These are phyloP conservation scores for Ustilago vetiveriae DNA, from an alignment of 1,284 basidiomycete genomes.

Conservation along the genomic window DNA sequence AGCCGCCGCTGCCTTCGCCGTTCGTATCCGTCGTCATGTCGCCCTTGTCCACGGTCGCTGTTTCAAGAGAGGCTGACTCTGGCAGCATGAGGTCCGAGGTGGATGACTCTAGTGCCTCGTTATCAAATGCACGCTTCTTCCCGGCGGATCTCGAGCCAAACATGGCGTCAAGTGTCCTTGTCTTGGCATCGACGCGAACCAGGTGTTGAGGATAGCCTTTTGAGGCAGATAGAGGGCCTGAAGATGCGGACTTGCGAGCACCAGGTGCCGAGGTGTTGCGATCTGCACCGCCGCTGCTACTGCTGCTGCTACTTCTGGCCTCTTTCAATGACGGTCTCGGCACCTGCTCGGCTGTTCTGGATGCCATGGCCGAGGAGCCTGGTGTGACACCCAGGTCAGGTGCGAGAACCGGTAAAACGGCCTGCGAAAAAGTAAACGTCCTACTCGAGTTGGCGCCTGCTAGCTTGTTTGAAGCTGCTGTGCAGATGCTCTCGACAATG, in stretches of 20 bases:
- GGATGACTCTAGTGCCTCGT: neutral
- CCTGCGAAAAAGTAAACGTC: slow-evolving; percentile 53
- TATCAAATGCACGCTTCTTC: slow-evolving; percentile 25
- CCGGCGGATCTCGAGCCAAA: slow-evolving; percentile 12
- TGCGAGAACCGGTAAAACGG: slow-evolving; percentile 29
- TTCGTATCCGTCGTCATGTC: too few species aligned
- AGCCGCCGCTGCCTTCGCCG: neutral
- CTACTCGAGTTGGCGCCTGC: slow-evolving; percentile 59
- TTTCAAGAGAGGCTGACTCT: neutral
- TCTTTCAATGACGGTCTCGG: slow-evolving; percentile 9
- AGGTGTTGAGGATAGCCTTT: slow-evolving; percentile 79
- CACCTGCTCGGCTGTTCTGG: neutral
- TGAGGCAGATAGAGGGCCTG: slow-evolving; percentile 18
- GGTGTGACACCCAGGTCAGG: slow-evolving; percentile 3
- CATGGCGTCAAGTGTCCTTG: slow-evolving; percentile 88
- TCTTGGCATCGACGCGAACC: slow-evolving; percentile 86
- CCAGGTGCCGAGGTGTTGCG: slow-evolving; percentile 5
- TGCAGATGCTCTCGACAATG: slow-evolving; percentile 82
- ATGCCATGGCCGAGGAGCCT: neutral
- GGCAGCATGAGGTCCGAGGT: slow-evolving; percentile 3
- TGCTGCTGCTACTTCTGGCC: slow-evolving; percentile 19
- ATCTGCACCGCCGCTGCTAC: slow-evolving; percentile 7
- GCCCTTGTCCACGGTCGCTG: too few species aligned
- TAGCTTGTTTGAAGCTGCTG: slow-evolving; percentile 36
- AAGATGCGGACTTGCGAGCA: slow-evolving; percentile 1